Evolutionary conservation across 331 rosid species (phyloP).

Genomic region (Dryas integrifolia): DNA sequence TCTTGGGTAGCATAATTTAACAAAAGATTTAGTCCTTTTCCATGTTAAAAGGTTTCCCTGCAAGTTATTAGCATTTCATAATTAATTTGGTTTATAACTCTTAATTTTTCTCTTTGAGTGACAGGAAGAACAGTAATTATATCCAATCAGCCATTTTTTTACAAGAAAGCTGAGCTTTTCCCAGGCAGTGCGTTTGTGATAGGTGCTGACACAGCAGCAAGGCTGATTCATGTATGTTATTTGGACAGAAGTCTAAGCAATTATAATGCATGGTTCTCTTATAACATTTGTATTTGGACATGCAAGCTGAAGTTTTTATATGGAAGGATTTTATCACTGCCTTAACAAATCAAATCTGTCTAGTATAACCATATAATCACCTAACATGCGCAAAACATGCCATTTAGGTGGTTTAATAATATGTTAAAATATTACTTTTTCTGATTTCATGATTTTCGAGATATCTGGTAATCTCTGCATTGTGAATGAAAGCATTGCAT

Average conservation of each 20-base stretch:
- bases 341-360: background rate
- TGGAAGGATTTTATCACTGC: background rate
- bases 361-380: background rate
- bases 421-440: background rate
- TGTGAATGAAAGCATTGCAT: background rate
- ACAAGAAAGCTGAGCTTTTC: conserved; percentile 86
- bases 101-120: conserved; percentile 31
- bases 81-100: conserved; percentile 20
- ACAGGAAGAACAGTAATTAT: conserved; percentile 80
- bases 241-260: background rate
- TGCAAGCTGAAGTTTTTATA: no score
- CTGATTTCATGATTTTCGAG: background rate
- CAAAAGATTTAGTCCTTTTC: background rate
- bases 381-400: background rate
- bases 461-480: background rate
- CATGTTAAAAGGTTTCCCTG: no score
- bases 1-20: background rate
- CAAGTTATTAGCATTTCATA: background rate
- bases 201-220: conserved; percentile 87
- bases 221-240: conserved; percentile 70
- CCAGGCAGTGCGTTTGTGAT: conserved; percentile 93
- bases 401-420: background rate
- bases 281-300: no score
- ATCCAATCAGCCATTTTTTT: conserved; percentile 83
- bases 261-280: background rate